A percentile compares a stretch with the other conserved stretches of the same genome.
Evolutionary conservation across 2,329 filamentous ascomycete species (phyloP).

Genomic region (Claviceps maximensis): DNA sequence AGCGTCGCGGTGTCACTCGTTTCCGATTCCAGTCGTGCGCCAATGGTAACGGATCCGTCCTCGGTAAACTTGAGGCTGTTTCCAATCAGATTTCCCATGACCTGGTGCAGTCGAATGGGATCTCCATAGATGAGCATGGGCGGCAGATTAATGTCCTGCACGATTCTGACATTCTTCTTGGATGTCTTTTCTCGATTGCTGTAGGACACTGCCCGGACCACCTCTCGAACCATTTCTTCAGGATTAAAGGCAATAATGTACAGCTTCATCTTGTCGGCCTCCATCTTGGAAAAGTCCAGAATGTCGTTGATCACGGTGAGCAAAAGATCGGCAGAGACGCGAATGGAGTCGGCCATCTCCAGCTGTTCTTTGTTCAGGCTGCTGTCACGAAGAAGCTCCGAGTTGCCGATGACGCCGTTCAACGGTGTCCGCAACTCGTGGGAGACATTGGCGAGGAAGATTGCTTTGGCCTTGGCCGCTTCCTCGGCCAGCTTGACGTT

Average conservation of each 20-base stretch:
- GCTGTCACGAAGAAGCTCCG: conserved; percentile 68
- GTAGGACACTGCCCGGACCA: conserved; percentile 52
- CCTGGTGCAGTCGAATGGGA: conserved; percentile 53
- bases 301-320: conserved; percentile 95
- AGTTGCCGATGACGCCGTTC: conserved; percentile 81
- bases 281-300: conserved; percentile 87
- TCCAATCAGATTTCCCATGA: conserved; percentile 70
- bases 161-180: conserved; percentile 48
- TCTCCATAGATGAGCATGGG: conserved; percentile 60
- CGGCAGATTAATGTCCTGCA: conserved; percentile 59
- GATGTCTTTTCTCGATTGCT: conserved; percentile 51
- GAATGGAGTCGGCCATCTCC: conserved; percentile 79
- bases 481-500: conserved; percentile 75
- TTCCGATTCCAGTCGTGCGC: conserved; percentile 59
- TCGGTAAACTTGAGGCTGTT: conserved; percentile 94
- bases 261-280: conserved; percentile 75
- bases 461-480: conserved; percentile 69
- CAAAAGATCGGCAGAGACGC: conserved; percentile 72
- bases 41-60: conserved; percentile 72
- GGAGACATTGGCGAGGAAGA: conserved; percentile 68
- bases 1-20: conserved; percentile 57
- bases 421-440: conserved; percentile 73
- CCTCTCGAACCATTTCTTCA: conserved; percentile 52
- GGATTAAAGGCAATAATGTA: conserved; percentile 59
- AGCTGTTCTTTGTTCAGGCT: conserved; percentile 61